Conservation (phyloP, 768 basidiomycete species). For the Amanita rubescens region DNA sequence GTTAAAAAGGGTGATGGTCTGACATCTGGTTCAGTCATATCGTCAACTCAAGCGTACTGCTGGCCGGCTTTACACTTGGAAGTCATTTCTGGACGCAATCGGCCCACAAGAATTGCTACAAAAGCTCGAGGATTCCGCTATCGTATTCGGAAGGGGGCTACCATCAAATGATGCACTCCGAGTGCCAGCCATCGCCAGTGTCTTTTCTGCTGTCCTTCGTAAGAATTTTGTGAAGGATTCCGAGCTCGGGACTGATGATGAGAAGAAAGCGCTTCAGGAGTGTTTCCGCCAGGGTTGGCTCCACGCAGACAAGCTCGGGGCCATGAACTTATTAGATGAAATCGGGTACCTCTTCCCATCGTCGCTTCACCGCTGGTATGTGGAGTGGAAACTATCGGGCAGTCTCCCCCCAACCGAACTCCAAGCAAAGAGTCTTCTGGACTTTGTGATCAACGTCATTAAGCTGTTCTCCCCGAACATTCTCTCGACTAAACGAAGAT, state of each 20-base stretch:
- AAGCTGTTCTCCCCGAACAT: background rate
- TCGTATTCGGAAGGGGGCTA: background rate
- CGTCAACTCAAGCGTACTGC: background rate
- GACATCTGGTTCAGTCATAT: background rate
- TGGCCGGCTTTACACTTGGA: background rate
- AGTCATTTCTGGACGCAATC: background rate
- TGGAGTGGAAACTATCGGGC: background rate
- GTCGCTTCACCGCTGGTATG: background rate
- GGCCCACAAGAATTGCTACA: background rate
- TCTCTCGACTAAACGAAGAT: background rate
- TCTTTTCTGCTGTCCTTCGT: background rate
- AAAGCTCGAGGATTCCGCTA: background rate
- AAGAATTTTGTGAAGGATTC: background rate
- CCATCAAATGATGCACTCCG: background rate
- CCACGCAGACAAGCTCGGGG: background rate
- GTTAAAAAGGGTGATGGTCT: background rate
- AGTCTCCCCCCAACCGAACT: background rate
- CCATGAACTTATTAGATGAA: background rate
- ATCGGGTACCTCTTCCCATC: background rate
- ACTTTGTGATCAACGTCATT: background rate
- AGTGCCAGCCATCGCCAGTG: background rate
- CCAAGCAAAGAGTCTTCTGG: background rate
- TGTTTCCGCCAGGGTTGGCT: conserved; percentile 1
- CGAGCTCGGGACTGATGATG: background rate
- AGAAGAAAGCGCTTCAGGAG: background rate